These are phyloP conservation scores for Helenozyma rhizophorensis DNA, from an alignment of 805 yeast genomes.

Conservation along the genomic window DNA sequence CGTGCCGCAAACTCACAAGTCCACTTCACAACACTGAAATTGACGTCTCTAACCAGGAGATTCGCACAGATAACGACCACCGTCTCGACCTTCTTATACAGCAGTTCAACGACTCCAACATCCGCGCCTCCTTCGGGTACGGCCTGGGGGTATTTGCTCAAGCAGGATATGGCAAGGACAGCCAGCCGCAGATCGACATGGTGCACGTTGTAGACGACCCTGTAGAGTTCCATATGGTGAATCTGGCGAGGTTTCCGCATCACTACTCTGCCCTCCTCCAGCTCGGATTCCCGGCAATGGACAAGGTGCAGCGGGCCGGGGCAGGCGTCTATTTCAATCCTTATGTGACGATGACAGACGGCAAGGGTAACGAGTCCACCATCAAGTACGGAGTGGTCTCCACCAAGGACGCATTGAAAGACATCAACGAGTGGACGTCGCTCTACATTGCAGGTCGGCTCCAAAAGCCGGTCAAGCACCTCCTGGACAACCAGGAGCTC, in stretches of 20 bases:
- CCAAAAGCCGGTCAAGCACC: conserved; percentile 85
- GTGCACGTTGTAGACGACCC: conserved; percentile 78
- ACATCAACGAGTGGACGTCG: conserved; percentile 79
- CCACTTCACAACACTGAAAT: too few species aligned
- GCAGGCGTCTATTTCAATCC: conserved; percentile 96
- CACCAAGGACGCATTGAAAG: conserved; percentile 53
- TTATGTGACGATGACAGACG: conserved; percentile 54
- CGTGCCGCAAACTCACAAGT: too few species aligned
- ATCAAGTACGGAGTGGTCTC: conserved; percentile 89
- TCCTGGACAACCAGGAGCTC: conserved; percentile 55
- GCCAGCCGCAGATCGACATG: conserved; percentile 75
- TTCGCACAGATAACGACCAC: conserved; percentile 1
- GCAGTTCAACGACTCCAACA: conserved; percentile 46
- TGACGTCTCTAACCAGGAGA: conserved; percentile 1
- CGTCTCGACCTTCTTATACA: conserved; percentile 6
- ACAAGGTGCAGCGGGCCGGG: conserved; percentile 62
- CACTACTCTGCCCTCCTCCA: conserved; percentile 72
- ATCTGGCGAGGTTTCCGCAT: conserved; percentile 58
- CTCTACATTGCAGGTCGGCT: conserved; percentile 88
- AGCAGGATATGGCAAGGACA: conserved; percentile 29
- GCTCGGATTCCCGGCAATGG: conserved; percentile 33
- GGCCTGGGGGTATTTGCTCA: conserved; percentile 93
- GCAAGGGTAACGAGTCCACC: conserved; percentile 30
- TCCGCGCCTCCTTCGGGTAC: conserved; percentile 82
- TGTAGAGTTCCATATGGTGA: conserved; percentile 69